Percentiles rank a stretch among this genome's conserved stretches.
These are phyloP conservation scores for Ascoidea tarda DNA, from an alignment of 805 yeast genomes.

Conservation along the genomic window DNA sequence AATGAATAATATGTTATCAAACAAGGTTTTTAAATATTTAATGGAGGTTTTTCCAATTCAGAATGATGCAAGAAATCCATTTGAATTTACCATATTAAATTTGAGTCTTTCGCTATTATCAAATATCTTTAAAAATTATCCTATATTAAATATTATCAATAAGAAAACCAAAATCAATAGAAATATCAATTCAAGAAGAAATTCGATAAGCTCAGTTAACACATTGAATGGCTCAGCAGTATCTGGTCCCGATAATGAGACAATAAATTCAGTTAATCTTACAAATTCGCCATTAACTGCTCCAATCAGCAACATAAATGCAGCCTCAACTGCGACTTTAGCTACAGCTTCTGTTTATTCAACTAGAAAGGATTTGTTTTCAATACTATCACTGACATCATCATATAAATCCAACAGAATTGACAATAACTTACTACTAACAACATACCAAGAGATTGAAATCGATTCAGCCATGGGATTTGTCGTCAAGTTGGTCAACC, in stretches of 20 bases:
- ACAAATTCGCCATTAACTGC: not conserved
- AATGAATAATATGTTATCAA: slow-evolving; percentile 2
- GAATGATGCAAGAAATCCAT: slow-evolving; percentile 5
- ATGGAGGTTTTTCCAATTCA: slow-evolving; percentile 5
- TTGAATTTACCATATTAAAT: slow-evolving; percentile 7
- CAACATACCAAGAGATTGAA: slow-evolving; percentile 21
- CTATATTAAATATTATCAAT: slow-evolving; percentile 4
- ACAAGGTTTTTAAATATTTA: slow-evolving; percentile 5
- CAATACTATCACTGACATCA: not conserved
- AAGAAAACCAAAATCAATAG: not conserved
- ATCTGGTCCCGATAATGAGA: not conserved
- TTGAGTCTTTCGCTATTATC: slow-evolving; percentile 6
- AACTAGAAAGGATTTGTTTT: slow-evolving; percentile 9
- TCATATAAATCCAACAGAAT: not conserved
- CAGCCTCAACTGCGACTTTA: slow-evolving; percentile 1
- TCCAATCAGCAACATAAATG: not conserved
- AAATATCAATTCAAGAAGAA: not conserved
- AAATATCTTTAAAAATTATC: slow-evolving; percentile 6
- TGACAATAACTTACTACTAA: slow-evolving; percentile 10
- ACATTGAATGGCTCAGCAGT: slow-evolving; percentile 16
- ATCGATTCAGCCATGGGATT: slow-evolving; percentile 36
- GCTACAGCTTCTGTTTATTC: slow-evolving; percentile 13
- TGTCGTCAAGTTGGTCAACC: slow-evolving; percentile 25
- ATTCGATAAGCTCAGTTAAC: slow-evolving; percentile 10
- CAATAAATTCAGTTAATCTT: too few relatives aligned